These are phyloP conservation scores for Bryoglossum gracile DNA, from an alignment of 495 filamentous ascomycete genomes.

Conservation along the genomic window DNA sequence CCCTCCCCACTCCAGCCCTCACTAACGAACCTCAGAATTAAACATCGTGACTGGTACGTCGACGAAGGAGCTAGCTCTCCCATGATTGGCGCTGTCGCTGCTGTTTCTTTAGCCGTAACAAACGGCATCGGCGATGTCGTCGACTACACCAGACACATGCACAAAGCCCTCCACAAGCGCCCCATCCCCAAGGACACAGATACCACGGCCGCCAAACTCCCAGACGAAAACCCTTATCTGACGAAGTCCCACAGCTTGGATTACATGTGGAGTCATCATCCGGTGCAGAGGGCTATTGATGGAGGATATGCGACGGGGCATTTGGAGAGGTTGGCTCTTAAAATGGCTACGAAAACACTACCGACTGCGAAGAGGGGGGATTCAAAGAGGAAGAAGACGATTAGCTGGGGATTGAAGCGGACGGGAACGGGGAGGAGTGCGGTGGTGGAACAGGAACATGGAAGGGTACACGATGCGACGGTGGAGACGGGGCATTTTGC, in stretches of 20 bases:
- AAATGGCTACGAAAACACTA: slow-evolving; percentile 18
- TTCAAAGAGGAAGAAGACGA: not conserved
- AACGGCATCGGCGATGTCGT: slow-evolving; percentile 56
- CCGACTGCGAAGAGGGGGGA: not conserved
- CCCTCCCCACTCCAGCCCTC: no score
- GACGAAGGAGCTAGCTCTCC: slow-evolving; percentile 50
- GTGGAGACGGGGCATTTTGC: slow-evolving; percentile 21
- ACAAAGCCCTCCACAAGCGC: slow-evolving; percentile 31
- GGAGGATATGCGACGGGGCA: slow-evolving; percentile 10
- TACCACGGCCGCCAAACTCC: not conserved
- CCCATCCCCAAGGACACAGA: not conserved
- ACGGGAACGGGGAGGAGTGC: not conserved
- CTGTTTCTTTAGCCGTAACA: slow-evolving; percentile 52
- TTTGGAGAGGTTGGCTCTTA: slow-evolving; percentile 20
- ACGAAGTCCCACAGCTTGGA: not conserved
- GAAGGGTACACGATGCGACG: slow-evolving; percentile 15
- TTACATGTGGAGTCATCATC: slow-evolving; percentile 1
- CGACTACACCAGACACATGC: slow-evolving; percentile 53
- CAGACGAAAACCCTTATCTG: not conserved
- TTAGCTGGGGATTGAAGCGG: not conserved
- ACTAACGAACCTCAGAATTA: slow-evolving; percentile 32
- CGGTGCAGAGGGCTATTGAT: slow-evolving; percentile 8
- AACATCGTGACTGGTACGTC: slow-evolving; percentile 49
- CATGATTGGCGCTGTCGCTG: slow-evolving; percentile 48
- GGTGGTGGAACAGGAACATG: slow-evolving; percentile 8